These are phyloP conservation scores for Aspergillus intermedius DNA, from an alignment of 2,329 filamentous ascomycete species.

Conservation along the genomic window DNA sequence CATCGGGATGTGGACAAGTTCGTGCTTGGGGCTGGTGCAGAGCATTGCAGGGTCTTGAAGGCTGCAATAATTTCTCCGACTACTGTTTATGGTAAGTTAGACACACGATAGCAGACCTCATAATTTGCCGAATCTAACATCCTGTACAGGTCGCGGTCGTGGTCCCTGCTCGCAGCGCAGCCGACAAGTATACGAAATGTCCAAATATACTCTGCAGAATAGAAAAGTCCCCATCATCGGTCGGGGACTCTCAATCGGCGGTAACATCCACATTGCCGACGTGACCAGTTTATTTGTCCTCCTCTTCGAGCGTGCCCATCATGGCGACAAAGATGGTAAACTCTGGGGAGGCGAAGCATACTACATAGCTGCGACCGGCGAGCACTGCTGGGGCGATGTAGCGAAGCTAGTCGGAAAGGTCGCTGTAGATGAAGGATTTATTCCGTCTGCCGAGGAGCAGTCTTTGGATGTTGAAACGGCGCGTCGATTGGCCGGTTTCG, in stretches of 20 bases:
- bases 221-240: constrained; percentile 7
- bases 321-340: neutral
- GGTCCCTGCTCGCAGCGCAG: constrained; percentile 9
- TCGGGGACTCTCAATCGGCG: constrained; percentile 2
- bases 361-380: constrained; percentile 4
- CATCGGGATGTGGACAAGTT: constrained; percentile 9
- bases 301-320: constrained; percentile 3
- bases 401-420: neutral
- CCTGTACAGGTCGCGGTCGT: constrained; percentile 2
- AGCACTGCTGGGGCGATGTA: constrained; percentile 7
- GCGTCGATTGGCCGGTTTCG: constrained; percentile 3
- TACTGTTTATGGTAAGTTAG: constrained; percentile 8
- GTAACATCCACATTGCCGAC: constrained; percentile 6
- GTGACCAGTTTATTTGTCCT: constrained; percentile 3
- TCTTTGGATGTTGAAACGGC: constrained; percentile 1
- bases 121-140: neutral
- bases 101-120: neutral
- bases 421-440: constrained; percentile 1
- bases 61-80: constrained; percentile 7
- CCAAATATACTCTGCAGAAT: constrained; percentile 2
- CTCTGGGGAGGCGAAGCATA: constrained; percentile 7
- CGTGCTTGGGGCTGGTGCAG: constrained; percentile 4
- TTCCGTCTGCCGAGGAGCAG: neutral
- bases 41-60: neutral
- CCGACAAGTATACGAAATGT: constrained; percentile 9